These are phyloP conservation scores for Crithidia brevicula DNA, from an alignment of 208 protist species.

Conservation along the genomic window DNA sequence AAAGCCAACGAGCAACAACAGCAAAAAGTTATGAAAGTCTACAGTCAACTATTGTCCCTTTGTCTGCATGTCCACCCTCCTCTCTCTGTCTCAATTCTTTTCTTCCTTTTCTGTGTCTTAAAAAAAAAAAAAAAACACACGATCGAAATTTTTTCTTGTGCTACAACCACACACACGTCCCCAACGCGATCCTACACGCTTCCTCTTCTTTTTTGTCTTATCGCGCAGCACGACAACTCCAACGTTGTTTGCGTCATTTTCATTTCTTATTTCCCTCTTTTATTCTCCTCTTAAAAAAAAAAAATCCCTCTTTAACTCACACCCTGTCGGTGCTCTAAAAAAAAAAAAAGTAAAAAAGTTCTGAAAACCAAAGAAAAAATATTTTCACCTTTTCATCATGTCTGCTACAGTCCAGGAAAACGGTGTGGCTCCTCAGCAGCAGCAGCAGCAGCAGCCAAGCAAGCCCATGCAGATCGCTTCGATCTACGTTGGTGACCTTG, in stretches of 20 bases:
- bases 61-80: background rate
- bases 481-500: conserved; percentile 98
- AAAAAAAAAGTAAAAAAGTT: conserved; percentile 28
- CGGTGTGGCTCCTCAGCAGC: conserved; percentile 24
- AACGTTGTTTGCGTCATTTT: conserved; percentile 29
- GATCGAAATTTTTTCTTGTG: background rate
- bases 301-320: conserved; percentile 9
- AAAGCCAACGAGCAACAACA: too few relatives aligned
- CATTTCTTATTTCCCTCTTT: conserved; percentile 36
- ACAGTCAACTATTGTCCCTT: background rate
- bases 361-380: conserved; percentile 14
- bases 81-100: background rate
- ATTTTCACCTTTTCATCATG: conserved; percentile 26
- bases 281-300: conserved; percentile 9
- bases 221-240: conserved; percentile 27
- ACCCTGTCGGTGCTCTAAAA: background rate
- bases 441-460: conserved; percentile 21
- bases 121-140: too few relatives aligned
- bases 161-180: background rate
- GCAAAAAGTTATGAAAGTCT: too few relatives aligned
- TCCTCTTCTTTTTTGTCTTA: background rate
- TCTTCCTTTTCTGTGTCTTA: conserved; percentile 1
- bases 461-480: conserved; percentile 94
- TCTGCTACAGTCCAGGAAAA: conserved; percentile 36
- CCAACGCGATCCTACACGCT: background rate